Percentiles rank a stretch among this genome's conserved stretches.
Evolutionary conservation across 257 asterid species (phyloP).

Genomic region (Solanum megistacrolobum): DNA sequence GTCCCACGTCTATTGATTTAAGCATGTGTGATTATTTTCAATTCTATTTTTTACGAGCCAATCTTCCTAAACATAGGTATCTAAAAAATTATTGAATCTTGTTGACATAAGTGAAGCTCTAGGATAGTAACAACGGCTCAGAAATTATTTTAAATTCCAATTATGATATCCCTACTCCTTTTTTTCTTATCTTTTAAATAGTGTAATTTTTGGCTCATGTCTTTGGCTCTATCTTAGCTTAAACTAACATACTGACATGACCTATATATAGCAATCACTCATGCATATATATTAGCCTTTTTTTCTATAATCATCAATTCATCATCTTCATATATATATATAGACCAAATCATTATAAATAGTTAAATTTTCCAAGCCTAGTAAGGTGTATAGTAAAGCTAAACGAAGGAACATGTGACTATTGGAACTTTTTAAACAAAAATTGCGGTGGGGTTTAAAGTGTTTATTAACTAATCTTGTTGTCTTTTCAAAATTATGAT

Average conservation of each 20-base stretch:
- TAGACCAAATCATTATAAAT: background rate
- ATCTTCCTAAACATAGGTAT: background rate
- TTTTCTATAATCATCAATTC: background rate
- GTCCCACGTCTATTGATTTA: background rate
- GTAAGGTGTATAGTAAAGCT: background rate
- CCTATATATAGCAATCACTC: background rate
- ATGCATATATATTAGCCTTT: background rate
- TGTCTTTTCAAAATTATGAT: background rate
- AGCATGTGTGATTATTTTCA: rapidly evolving
- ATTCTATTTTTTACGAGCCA: no score
- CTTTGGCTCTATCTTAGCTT: background rate
- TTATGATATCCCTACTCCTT: background rate
- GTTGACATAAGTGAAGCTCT: background rate
- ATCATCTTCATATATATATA: background rate
- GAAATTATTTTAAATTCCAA: background rate
- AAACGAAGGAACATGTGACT: background rate
- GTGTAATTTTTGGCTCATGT: background rate
- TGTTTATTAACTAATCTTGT: background rate
- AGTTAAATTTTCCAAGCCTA: background rate
- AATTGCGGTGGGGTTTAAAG: background rate
- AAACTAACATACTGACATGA: background rate
- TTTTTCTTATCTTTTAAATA: background rate
- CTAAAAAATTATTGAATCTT: background rate
- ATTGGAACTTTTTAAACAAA: background rate
- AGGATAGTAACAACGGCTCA: background rate